phyloP scores from a whole-genome alignment of 352 stramenopile genomes.

The Plasmopara viticola region DNA sequence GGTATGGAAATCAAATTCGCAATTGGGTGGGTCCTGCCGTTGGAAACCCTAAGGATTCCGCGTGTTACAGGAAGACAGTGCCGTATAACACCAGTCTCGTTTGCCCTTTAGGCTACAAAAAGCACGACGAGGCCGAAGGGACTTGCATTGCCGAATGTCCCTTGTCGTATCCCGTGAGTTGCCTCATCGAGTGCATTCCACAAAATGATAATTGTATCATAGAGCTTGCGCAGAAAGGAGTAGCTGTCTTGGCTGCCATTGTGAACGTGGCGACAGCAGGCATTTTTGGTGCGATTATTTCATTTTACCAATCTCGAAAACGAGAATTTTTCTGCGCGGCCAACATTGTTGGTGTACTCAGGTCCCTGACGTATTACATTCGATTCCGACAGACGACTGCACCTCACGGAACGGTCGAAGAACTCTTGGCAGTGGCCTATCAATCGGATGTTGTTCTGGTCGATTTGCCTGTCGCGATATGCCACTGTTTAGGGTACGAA shows the following conservation, averaged over 20 bases:
- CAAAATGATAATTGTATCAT: conserved; percentile 4
- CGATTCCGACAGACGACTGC: conserved; percentile 13
- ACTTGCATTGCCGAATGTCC: conserved; percentile 9
- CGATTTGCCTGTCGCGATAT: conserved; percentile 19
- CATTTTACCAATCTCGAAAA: conserved; percentile 1
- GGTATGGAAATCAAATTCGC: conserved; percentile 19
- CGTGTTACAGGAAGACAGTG: conserved; percentile 14
- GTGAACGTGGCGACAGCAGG: conserved; percentile 21
- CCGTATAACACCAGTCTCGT: conserved; percentile 9
- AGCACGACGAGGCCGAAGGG: conserved; percentile 2
- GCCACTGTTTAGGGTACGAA: conserved; percentile 15
- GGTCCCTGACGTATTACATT: conserved; percentile 16
- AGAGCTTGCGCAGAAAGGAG: background rate
- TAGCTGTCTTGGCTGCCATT: conserved; percentile 6
- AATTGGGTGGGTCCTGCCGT: conserved; percentile 20
- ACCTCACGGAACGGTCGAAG: conserved; percentile 8
- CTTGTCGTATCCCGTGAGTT: background rate
- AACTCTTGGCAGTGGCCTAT: conserved; percentile 12
- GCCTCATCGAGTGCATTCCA: conserved; percentile 2
- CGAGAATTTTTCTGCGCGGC: conserved; percentile 16
- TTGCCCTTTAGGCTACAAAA: conserved; percentile 11
- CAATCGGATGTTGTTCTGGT: conserved; percentile 18
- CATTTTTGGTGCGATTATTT: conserved; percentile 11
- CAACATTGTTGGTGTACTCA: conserved; percentile 16
- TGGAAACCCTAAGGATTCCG: conserved; percentile 9